Conservation (phyloP, 164 flowering plant species). For the Santalum album region DNA sequence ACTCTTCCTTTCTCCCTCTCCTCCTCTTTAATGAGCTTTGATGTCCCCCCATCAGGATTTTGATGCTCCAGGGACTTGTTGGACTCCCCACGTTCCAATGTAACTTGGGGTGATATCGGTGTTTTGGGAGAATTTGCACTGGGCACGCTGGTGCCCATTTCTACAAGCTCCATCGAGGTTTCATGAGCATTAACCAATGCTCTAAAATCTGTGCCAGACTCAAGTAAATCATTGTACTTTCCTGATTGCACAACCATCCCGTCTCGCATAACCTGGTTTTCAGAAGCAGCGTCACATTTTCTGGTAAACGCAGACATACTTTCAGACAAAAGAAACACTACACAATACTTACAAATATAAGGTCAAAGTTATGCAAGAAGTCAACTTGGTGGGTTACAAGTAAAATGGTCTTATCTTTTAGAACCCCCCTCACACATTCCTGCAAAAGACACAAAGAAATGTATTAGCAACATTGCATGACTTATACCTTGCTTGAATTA, state of each 20-base stretch:
- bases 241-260: conserved; percentile 92
- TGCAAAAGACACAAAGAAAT: conserved; percentile 17
- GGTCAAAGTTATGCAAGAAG: conserved; percentile 85
- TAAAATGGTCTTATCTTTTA: conserved; percentile 69
- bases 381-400: conserved; percentile 98
- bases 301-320: not conserved
- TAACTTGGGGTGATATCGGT: conserved; percentile 20
- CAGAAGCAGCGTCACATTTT: not conserved
- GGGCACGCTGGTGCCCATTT: conserved; percentile 18
- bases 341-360: conserved; percentile 48
- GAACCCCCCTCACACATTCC: conserved; percentile 87
- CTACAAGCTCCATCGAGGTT: conserved; percentile 86
- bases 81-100: conserved; percentile 17
- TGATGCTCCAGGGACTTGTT: conserved; percentile 28
- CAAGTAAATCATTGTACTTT: conserved; percentile 54
- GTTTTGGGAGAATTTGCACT: conserved; percentile 16
- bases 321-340: not conserved
- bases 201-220: conserved; percentile 59
- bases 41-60: conserved; percentile 29
- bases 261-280: conserved; percentile 86
- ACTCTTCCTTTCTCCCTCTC: conserved; percentile 80
- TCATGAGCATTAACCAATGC: conserved; percentile 88
- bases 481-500: not conserved
- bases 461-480: not conserved
- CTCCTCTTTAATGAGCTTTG: conserved; percentile 85